Evolutionary conservation across 768 basidiomycete species (phyloP).

Genomic region (Agrocybe pediades): DNA sequence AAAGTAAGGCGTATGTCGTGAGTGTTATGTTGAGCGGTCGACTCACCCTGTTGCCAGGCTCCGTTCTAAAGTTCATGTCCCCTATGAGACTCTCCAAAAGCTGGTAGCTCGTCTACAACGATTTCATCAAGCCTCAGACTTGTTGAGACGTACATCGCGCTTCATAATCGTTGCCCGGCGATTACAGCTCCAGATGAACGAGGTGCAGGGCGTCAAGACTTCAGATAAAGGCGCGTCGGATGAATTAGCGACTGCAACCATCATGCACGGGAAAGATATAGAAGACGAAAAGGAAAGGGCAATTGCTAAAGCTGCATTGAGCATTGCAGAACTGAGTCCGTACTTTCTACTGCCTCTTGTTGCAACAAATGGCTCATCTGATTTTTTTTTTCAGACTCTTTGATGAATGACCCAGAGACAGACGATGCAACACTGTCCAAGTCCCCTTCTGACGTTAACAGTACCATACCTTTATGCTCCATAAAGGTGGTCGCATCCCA

Average conservation of each 20-base stretch:
- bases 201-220: slow-evolving; percentile 45
- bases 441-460: slow-evolving; percentile 13
- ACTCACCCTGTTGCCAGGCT: slow-evolving; percentile 49
- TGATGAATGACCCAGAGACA: slow-evolving; percentile 46
- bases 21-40: slow-evolving; percentile 4
- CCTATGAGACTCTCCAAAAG: slow-evolving; percentile 73
- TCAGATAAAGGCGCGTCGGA: slow-evolving; percentile 15
- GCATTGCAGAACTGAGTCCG: slow-evolving; percentile 87
- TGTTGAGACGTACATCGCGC: slow-evolving; percentile 80
- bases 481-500: slow-evolving; percentile 73
- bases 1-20: slow-evolving; percentile 49
- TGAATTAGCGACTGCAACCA: slow-evolving; percentile 21
- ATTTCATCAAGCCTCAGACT: slow-evolving; percentile 81
- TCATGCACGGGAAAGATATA: slow-evolving; percentile 34
- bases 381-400: slow-evolving; percentile 38
- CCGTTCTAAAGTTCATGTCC: slow-evolving; percentile 81
- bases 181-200: slow-evolving; percentile 83
- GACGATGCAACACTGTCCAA: slow-evolving; percentile 18
- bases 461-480: slow-evolving; percentile 61
- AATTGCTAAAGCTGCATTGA: slow-evolving; percentile 93
- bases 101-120: slow-evolving; percentile 76
- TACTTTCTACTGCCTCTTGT: slow-evolving; percentile 10
- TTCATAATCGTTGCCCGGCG: slow-evolving; percentile 84
- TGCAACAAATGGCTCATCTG: not conserved
- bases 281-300: slow-evolving; percentile 85